phyloP scores from a whole-genome alignment of 257 asterid genomes.

The Anisodus acutangulus region DNA sequence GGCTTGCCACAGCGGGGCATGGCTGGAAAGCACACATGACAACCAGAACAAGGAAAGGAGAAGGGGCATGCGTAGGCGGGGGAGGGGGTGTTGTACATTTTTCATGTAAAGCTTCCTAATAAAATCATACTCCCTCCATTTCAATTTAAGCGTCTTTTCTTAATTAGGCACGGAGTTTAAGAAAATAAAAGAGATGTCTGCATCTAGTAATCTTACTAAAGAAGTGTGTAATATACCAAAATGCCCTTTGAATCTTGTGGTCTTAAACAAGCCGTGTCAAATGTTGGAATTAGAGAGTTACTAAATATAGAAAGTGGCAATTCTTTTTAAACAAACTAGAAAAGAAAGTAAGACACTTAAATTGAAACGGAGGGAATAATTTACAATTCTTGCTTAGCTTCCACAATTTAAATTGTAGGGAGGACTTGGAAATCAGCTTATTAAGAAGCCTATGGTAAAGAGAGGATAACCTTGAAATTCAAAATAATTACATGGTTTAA shows the following conservation, averaged over 20 bases:
- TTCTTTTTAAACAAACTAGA: background rate
- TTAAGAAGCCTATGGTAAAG: background rate
- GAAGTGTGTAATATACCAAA: background rate
- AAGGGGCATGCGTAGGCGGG: background rate
- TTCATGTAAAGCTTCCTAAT: slow-evolving; percentile 1
- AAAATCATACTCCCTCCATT: background rate
- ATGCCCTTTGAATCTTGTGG: background rate
- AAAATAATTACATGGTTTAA: background rate
- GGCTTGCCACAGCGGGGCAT: background rate
- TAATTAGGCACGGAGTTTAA: background rate
- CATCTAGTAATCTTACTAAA: background rate
- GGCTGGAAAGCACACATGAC: background rate
- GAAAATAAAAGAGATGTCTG: background rate
- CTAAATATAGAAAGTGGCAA: background rate
- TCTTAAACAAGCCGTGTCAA: background rate
- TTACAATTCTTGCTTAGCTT: background rate
- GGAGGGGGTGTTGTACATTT: background rate
- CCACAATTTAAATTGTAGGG: background rate
- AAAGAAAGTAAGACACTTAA: background rate
- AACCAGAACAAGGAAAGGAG: background rate
- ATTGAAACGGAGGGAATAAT: background rate
- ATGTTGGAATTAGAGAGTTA: slow-evolving; percentile 10
- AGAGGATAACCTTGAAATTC: background rate
- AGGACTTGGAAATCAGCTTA: background rate
- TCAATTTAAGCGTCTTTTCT: background rate